These are phyloP conservation scores for Cytospora piceicola DNA, from an alignment of 2,329 filamentous ascomycete species.

Conservation along the genomic window DNA sequence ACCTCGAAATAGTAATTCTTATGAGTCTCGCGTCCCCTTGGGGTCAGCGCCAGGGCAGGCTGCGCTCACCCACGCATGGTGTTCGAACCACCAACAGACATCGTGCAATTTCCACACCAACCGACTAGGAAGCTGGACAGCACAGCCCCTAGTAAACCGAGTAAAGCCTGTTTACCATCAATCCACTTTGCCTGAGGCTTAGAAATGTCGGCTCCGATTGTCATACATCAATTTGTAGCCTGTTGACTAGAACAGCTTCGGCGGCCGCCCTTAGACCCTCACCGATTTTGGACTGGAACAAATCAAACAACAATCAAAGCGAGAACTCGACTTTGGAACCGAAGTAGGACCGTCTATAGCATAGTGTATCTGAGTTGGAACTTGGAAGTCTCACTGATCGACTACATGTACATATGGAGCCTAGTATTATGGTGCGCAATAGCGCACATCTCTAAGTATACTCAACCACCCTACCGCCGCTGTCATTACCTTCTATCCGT, in stretches of 20 bases:
- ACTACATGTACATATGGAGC: too few relatives aligned
- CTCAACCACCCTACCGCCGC: too few relatives aligned
- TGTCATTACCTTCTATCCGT: too few relatives aligned
- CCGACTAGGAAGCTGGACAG: background rate
- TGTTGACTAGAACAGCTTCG: background rate
- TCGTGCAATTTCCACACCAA: conserved; percentile 2
- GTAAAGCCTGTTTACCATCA: background rate
- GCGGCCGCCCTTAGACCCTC: conserved; percentile 8
- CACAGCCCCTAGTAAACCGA: background rate
- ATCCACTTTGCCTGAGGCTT: too few relatives aligned
- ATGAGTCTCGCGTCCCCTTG: background rate
- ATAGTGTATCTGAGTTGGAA: too few relatives aligned
- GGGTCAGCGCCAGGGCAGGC: background rate
- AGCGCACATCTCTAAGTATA: too few relatives aligned
- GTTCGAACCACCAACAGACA: background rate
- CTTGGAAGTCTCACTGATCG: too few relatives aligned
- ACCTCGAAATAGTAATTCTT: background rate
- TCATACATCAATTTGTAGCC: background rate
- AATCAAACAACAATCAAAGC: too few relatives aligned
- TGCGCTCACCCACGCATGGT: background rate
- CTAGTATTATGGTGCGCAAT: too few relatives aligned
- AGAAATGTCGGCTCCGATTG: background rate
- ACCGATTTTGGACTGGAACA: background rate
- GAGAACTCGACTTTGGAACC: too few relatives aligned
- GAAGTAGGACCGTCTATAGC: too few relatives aligned